Conservation (phyloP, 2,329 filamentous ascomycete species). For the Parascedosporium putredinis region DNA sequence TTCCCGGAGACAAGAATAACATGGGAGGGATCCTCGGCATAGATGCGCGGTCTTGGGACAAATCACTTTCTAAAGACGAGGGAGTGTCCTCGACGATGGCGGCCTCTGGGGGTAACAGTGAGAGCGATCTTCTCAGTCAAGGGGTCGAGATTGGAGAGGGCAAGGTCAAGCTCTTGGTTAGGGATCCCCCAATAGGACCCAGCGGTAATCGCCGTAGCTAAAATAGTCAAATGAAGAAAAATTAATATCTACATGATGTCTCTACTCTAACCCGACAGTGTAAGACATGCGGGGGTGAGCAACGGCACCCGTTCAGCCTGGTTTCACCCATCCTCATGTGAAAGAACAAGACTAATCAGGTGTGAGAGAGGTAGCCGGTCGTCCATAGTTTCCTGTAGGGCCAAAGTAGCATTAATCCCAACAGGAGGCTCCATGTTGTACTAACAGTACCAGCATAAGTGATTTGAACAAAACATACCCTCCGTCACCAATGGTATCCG, state of each 20-base stretch:
- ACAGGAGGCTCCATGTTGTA: too few species aligned
- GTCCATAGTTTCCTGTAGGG: too few species aligned
- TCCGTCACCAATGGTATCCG: too few species aligned
- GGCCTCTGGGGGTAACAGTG: constrained; percentile 30
- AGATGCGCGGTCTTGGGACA: constrained; percentile 58
- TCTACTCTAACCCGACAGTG: too few species aligned
- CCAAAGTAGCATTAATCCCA: too few species aligned
- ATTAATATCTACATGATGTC: background rate
- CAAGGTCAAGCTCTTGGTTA: constrained; percentile 54
- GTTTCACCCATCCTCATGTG: too few species aligned
- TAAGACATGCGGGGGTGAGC: too few species aligned
- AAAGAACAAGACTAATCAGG: too few species aligned
- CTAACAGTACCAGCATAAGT: too few species aligned
- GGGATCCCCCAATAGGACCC: constrained; percentile 49
- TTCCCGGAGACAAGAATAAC: constrained; percentile 79
- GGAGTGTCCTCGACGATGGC: constrained; percentile 15
- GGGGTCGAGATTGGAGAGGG: constrained; percentile 59
- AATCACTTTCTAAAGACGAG: constrained; percentile 40
- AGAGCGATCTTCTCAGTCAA: constrained; percentile 50
- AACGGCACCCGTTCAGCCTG: too few species aligned
- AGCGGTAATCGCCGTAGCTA: constrained; percentile 33
- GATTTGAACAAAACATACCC: too few species aligned
- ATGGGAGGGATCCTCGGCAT: constrained; percentile 68
- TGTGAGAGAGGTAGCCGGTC: too few species aligned
- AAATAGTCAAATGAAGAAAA: background rate